These are phyloP conservation scores for Sporothrix inflata DNA, from an alignment of 2,329 filamentous ascomycete species.

Conservation along the genomic window DNA sequence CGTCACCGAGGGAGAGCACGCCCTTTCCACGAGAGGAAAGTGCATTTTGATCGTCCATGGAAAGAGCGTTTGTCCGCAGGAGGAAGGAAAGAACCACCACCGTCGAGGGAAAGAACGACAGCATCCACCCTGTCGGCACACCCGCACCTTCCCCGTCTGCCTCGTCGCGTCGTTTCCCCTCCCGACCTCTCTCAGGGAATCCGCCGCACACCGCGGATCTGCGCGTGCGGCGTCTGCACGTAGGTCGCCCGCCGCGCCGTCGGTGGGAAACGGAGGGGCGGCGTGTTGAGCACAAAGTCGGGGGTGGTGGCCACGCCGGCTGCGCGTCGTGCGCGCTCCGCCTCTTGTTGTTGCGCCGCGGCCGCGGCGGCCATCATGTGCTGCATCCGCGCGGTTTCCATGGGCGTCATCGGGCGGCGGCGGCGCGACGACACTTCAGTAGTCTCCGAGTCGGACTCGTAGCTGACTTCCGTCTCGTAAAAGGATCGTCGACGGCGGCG, in stretches of 20 bases:
- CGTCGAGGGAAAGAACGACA: no score
- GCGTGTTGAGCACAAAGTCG: constrained; percentile 30
- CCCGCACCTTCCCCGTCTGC: no score
- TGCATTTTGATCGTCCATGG: neutral
- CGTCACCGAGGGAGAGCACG: neutral
- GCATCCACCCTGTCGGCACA: no score
- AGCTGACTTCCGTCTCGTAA: constrained; percentile 12
- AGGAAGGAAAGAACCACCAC: no score
- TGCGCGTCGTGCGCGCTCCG: neutral
- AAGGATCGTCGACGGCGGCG: neutral
- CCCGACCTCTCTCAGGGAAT: neutral
- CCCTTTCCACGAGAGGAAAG: neutral
- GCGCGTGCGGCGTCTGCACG: constrained; percentile 24
- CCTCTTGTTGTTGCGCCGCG: neutral
- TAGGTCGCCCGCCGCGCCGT: constrained; percentile 26
- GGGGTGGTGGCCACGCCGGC: constrained; percentile 15
- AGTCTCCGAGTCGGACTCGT: neutral
- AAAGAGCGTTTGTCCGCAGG: neutral
- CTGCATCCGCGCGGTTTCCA: neutral
- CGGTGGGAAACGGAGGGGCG: constrained; percentile 32
- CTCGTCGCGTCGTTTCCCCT: neutral
- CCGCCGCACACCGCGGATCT: constrained; percentile 11
- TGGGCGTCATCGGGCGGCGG: neutral
- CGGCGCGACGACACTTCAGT: neutral
- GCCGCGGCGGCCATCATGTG: neutral